Percentiles rank a stretch among this genome's conserved stretches.
phyloP scores from a whole-genome alignment of 257 asterid species.

The Knoxia roxburghii region DNA sequence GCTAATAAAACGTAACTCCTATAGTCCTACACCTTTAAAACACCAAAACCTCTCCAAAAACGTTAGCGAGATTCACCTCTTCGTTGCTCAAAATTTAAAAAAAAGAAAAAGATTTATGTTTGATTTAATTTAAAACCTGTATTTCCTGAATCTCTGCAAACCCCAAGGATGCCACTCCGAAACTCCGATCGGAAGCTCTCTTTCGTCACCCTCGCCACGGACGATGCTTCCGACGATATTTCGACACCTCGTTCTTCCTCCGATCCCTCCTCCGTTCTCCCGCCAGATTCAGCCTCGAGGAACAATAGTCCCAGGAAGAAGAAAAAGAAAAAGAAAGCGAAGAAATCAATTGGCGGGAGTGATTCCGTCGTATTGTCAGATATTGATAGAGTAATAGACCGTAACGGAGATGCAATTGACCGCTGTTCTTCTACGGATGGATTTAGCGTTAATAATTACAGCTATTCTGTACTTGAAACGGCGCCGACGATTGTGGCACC shows the following conservation, averaged over 20 bases:
- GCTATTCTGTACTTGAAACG: constrained; percentile 21
- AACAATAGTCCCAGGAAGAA: constrained; percentile 34
- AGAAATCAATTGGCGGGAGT: constrained; percentile 21
- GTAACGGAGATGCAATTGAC: constrained; percentile 32
- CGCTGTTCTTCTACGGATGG: constrained; percentile 12
- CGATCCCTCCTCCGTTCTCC: constrained; percentile 36
- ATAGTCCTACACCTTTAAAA: too few relatives aligned
- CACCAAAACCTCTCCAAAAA: background rate
- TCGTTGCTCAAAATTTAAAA: too few relatives aligned
- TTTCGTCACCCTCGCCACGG: constrained; percentile 48
- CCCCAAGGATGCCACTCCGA: constrained; percentile 42
- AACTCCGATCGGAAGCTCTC: constrained; percentile 54
- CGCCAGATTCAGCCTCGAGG: constrained; percentile 16
- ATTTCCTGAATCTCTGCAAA: background rate
- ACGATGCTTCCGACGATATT: constrained; percentile 33
- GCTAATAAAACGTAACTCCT: too few relatives aligned
- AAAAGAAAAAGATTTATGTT: too few relatives aligned
- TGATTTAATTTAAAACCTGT: background rate
- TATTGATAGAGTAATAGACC: background rate
- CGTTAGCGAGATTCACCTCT: background rate
- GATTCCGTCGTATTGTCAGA: background rate
- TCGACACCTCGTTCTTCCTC: constrained; percentile 41
- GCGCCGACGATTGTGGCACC: constrained; percentile 16
- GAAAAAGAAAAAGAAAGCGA: constrained; percentile 35
- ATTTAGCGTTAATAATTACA: background rate